phyloP scores from a whole-genome alignment of 2,329 filamentous ascomycete genomes.

The Nemania bipapillata region DNA sequence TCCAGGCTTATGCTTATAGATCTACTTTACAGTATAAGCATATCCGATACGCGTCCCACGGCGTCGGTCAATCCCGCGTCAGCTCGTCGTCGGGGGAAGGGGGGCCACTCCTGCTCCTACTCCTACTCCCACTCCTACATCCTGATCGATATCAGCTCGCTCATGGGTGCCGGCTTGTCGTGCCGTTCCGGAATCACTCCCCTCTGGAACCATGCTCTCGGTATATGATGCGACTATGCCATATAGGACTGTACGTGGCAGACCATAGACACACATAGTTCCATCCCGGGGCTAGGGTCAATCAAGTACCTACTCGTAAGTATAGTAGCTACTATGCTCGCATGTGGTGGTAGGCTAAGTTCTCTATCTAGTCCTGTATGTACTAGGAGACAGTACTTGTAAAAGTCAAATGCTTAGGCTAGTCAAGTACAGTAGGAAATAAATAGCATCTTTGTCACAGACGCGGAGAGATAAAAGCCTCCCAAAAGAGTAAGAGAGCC shows the following conservation, averaged over 20 bases:
- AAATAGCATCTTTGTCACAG: conserved; percentile 8
- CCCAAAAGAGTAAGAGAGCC: neutral
- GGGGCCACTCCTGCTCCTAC: no score
- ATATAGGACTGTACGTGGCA: conserved; percentile 12
- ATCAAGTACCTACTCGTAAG: no score
- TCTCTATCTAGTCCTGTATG: no score
- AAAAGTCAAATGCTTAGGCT: no score
- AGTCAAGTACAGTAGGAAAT: neutral
- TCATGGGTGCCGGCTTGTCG: conserved; percentile 13
- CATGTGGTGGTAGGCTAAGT: no score
- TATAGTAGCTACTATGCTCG: no score
- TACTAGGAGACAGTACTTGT: no score
- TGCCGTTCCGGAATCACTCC: conserved; percentile 22
- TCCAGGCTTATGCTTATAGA: neutral
- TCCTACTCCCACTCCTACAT: no score
- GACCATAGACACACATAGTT: neutral
- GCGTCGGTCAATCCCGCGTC: conserved; percentile 19
- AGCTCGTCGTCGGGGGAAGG: neutral
- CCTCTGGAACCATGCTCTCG: conserved; percentile 18
- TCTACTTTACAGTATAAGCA: no score
- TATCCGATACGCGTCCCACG: conserved; percentile 10
- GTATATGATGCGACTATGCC: conserved; percentile 14
- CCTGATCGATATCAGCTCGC: neutral
- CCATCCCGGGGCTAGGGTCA: conserved; percentile 3
- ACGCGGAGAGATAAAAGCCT: neutral